Base-by-base conservation (phyloP, 306 rosid genomes). In the Chamaecrista fasciculata region DNA sequence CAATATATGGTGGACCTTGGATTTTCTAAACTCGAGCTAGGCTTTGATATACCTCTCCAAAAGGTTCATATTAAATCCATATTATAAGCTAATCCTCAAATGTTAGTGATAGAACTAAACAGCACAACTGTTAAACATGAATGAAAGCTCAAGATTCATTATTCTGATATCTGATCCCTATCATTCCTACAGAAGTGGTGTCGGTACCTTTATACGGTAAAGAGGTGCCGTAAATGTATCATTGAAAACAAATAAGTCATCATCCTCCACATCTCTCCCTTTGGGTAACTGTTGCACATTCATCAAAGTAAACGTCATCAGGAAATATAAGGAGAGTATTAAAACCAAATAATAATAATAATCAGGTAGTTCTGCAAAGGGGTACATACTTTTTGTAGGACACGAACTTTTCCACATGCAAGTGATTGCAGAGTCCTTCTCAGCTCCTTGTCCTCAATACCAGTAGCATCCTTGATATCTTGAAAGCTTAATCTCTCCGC, bases 391-490 rank as follows among this genome's bases (percentile, higher is more conserved):
- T 95, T 95, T 76, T 74, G 97, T 50, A 95, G 84, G 67, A 89
- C 99, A 43, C 99, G 87, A 70, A 95, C 87, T 91, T 95, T 95
- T 86, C 99, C 99, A 75, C 99, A 95, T 11, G 97, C 99, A 50
- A 95, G 99, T 33, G 99, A 95, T 71, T 95, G 99, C 77, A 95
- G 80, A 65, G 99, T 95, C 81, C 99, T 91, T 70, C 95, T 87
- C 64, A 95, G 87, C 77, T 95, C 99, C 83, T 95, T 95, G 70
- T 91, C 99, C 86, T 95, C 99, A 50, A 95, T 95, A 67, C 85
- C 70, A 53, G 96, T 91, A 60, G 96, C 82, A 76, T 95, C 97
- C 80, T 86, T 87, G 72, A 95, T 84, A 77, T 95, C 99, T 91
- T 95, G 92, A 78, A 95, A 87, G 79, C 96, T 89, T 71, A 95